Evolutionary conservation across 805 yeast species (phyloP), one percentile per base, ranked within the genome.

Genomic region (Candida oleophila): DNA sequence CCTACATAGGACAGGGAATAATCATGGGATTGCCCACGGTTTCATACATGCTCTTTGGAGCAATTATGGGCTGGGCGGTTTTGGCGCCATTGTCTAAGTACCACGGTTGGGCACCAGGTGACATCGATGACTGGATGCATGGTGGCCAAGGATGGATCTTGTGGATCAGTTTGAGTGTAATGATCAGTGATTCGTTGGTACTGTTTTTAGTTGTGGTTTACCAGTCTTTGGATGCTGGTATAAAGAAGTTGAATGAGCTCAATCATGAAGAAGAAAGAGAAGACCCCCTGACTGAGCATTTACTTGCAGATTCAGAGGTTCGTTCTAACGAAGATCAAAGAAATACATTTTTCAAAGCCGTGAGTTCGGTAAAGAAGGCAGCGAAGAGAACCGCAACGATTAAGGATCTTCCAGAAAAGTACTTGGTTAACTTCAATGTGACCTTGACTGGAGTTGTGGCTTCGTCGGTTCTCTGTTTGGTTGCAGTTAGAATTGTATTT

Each of bases 131-230:
- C 66, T 94, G 97, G 97, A 84, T 87, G 56, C 76, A 80, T 21
- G 98, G 98, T 2, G 87, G 91, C 1, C 97, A 92, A 60, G 99
- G 98, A 4, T 92, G 99, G 99, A 89, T 94, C 46, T 73, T 92
- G 62, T 92, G 99, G 99, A 74, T 90, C 45, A 83, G 95, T 61
- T 75, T 92, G 54, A 84, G 97, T 20, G 89, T 91, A 42, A 92
- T 92, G 99, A 89, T 92, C 16, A 83, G 89, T 42, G 99, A 92
- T 61, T 87, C 96, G 7, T 71, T 89, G 3, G 88, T 91, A 3
- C 85, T 96, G 1, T 87, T 92, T 55, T 50, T 80, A 0, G 86
- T 86, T 2, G 81, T 86, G 4, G 73, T 82, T 0, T 51, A 64
- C 2, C 79, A 70, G 49, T 78, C 85, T 1, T 38, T 71, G 4